phyloP scores from a whole-genome alignment of 2,329 filamentous ascomycete genomes.

The Furcasterigmium furcatum region DNA sequence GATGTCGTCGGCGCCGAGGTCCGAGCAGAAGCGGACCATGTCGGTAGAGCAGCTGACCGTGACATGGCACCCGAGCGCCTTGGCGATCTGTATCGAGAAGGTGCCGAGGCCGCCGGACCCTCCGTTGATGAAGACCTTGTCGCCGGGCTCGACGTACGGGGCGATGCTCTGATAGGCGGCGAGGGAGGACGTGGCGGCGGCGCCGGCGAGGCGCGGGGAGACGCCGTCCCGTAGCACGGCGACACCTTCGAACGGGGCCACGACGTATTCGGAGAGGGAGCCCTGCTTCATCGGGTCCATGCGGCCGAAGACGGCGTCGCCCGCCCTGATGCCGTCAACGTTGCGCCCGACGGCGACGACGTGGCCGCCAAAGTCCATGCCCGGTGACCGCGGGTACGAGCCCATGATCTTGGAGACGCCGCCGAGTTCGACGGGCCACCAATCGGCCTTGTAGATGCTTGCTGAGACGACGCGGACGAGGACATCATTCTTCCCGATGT shows the following conservation, averaged over 20 bases:
- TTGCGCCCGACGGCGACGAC: conserved; percentile 28
- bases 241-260: conserved; percentile 26
- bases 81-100: conserved; percentile 63
- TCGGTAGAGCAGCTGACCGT: conserved; percentile 57
- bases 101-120: conserved; percentile 61
- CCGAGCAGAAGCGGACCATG: conserved; percentile 55
- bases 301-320: conserved; percentile 41
- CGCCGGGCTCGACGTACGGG: conserved; percentile 43
- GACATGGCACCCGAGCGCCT: conserved; percentile 58
- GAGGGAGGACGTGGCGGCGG: conserved; percentile 38
- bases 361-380: conserved; percentile 50
- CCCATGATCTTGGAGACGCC: too few relatives aligned
- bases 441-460: too few relatives aligned
- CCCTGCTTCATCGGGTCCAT: conserved; percentile 29
- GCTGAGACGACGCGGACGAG: too few relatives aligned
- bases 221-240: conserved; percentile 35
- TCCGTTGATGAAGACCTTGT: conserved; percentile 62
- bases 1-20: conserved; percentile 61
- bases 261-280: conserved; percentile 37
- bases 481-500: too few relatives aligned
- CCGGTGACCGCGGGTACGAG: conserved; percentile 9
- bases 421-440: too few relatives aligned
- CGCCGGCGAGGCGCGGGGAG: conserved; percentile 36
- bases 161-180: conserved; percentile 47
- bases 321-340: conserved; percentile 24